Evolutionary conservation across 2,329 filamentous ascomycete species (phyloP).

Genomic region (Scytalidium lignicola): DNA sequence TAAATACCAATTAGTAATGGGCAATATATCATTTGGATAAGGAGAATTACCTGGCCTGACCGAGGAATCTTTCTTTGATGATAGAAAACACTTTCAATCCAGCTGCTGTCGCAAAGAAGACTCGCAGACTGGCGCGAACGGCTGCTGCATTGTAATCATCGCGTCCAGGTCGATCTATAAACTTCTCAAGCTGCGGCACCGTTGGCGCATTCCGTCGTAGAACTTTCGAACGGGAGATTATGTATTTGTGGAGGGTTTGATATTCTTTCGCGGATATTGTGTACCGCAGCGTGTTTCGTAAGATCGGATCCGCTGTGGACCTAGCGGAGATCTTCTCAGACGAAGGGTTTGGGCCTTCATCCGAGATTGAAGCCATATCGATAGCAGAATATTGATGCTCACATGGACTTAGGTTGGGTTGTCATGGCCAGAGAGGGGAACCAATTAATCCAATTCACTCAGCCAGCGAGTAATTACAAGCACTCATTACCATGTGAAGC

Average conservation of each 20-base stretch:
- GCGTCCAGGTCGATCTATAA: slow-evolving; percentile 25
- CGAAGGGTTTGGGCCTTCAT: slow-evolving; percentile 11
- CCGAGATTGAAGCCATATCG: slow-evolving; percentile 14
- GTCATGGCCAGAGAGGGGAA: neutral
- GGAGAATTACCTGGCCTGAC: slow-evolving; percentile 27
- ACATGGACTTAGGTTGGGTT: neutral
- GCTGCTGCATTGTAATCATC: slow-evolving; percentile 69
- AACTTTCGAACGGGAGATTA: slow-evolving; percentile 65
- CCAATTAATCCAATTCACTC: neutral
- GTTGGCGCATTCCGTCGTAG: slow-evolving; percentile 51
- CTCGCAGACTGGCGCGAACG: slow-evolving; percentile 63
- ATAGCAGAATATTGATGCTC: neutral
- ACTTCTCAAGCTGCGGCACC: slow-evolving; percentile 47
- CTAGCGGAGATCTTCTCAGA: slow-evolving; percentile 17
- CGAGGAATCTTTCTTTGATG: slow-evolving; percentile 43
- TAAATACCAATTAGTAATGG: slow-evolving; percentile 10
- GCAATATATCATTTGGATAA: neutral
- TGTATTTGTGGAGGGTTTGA: slow-evolving; percentile 74
- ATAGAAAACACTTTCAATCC: slow-evolving; percentile 59
- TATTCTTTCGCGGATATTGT: slow-evolving; percentile 84
- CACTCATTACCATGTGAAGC: neutral
- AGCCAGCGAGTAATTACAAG: neutral
- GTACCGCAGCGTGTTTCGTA: slow-evolving; percentile 82
- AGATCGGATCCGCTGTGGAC: slow-evolving; percentile 56
- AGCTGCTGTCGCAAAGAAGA: slow-evolving; percentile 60